phyloP scores from a whole-genome alignment of 2,329 filamentous ascomycete species.

The Colletotrichum musicola region DNA sequence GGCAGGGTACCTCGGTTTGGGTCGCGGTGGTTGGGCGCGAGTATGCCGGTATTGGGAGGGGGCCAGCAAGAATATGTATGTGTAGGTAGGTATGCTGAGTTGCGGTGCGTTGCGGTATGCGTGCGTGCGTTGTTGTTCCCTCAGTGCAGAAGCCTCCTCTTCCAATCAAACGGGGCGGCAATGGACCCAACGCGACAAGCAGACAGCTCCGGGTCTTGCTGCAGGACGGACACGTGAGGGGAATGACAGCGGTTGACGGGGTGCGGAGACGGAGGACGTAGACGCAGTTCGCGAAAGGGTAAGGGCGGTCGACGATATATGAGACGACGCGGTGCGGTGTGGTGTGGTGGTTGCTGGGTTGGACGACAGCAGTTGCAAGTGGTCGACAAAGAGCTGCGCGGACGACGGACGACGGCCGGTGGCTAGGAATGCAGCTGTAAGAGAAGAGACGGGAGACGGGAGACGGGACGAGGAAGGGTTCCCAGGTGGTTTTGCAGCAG shows the following conservation, averaged over 20 bases:
- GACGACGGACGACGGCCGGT: slow-evolving; percentile 9
- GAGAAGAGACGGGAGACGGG: slow-evolving; percentile 10
- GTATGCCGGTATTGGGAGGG: slow-evolving; percentile 23
- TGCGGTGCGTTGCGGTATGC: background rate
- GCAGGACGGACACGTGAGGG: slow-evolving; percentile 34
- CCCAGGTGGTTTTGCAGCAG: slow-evolving; percentile 17
- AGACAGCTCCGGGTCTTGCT: slow-evolving; percentile 24
- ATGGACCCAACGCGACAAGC: slow-evolving; percentile 28
- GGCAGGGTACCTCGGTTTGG: slow-evolving; percentile 31
- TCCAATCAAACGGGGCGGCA: slow-evolving; percentile 30
- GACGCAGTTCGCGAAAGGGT: slow-evolving; percentile 13
- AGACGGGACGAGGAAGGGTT: slow-evolving; percentile 30
- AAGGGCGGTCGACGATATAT: slow-evolving; percentile 35
- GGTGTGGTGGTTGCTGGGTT: slow-evolving; percentile 15
- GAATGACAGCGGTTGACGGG: slow-evolving; percentile 26
- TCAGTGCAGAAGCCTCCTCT: slow-evolving; percentile 32
- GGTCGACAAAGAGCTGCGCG: slow-evolving; percentile 2
- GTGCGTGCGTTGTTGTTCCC: slow-evolving; percentile 39
- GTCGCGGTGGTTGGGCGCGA: slow-evolving; percentile 37
- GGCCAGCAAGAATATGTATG: slow-evolving; percentile 32
- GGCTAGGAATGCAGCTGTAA: slow-evolving; percentile 8
- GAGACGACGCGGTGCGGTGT: slow-evolving; percentile 22
- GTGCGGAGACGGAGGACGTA: background rate
- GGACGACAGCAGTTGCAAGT: slow-evolving; percentile 19
- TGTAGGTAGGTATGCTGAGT: too few species aligned